Base-by-base conservation (phyloP, 2,329 filamentous ascomycete genomes). In the Xylariaceae sp. region DNA sequence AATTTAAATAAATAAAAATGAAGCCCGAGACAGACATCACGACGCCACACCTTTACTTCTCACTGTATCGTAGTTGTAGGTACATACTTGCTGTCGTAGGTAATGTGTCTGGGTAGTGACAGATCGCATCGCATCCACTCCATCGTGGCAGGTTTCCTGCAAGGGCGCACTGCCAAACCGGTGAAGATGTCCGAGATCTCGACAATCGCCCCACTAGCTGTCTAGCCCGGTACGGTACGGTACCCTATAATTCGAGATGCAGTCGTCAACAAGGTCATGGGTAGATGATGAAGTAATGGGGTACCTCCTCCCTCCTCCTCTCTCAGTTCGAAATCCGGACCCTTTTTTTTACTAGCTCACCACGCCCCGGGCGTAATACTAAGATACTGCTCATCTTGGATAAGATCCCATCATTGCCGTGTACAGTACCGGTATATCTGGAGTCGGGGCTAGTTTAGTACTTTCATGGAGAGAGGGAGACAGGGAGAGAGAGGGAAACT, bases 121-220 rank as follows among this genome's bases (percentile, higher is more conserved):
- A 57, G 54, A 62, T 62, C 57, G 52, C 44, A 56, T 41, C 37
- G 52, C 44, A 56, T 41, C 37, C 57, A 34, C 51, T 45, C 39
- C 34, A 56, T 61, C 56, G 59, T 59, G 50, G 52, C n/a, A 45
- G 13, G 17, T 49, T 23, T 41, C 23, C 55, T 57, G 57, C 54
- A 62, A 62, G 60, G 60, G 60, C 23, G 23, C 60, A 48, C 57
- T 18, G 53, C 57, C 37, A 56, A 41, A 54, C 58, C 61, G 53
- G 55, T 61, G 55, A 55, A 60, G 61, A 61, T 58, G 60, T 55
- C 53, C 45, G 50, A 60, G 61, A 63, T 61, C 61, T 63, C 53
- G 61, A 63, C 56, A 56, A 58, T 58, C 61, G 58, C 57, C 60
- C 58, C 60, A 57, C 60, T 53, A 47, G 48, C 8, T 41, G 30